Conservation (phyloP, 2,329 filamentous ascomycete genomes). For the Knufia petricola region DNA sequence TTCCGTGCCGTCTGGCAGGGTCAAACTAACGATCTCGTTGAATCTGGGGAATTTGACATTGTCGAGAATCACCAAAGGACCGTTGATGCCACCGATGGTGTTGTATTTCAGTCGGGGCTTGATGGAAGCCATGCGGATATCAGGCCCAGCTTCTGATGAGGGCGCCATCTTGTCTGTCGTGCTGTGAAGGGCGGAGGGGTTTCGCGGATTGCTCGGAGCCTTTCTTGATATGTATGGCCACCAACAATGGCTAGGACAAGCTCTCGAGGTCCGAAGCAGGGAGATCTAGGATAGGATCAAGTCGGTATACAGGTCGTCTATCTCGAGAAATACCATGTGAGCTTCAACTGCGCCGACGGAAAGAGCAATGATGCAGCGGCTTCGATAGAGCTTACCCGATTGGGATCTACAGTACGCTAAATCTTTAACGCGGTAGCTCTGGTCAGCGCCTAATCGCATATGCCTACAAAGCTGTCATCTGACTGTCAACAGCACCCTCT, state of each 20-base stretch:
- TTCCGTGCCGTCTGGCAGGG: slow-evolving; percentile 87
- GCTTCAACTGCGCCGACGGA: slow-evolving; percentile 1
- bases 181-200: neutral
- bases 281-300: neutral
- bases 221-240: neutral
- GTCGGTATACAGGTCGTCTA: neutral
- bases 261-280: neutral
- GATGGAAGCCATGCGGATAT: slow-evolving; percentile 44
- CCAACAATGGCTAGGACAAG: neutral
- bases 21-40: slow-evolving; percentile 96
- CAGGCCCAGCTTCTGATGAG: slow-evolving; percentile 32
- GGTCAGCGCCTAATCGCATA: neutral
- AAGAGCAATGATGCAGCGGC: neutral
- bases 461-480: too few species aligned
- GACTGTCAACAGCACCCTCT: too few species aligned
- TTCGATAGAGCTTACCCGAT: slow-evolving; percentile 3
- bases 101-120: slow-evolving; percentile 83
- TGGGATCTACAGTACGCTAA: neutral
- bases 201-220: neutral
- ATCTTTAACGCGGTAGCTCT: neutral
- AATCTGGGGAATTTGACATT: slow-evolving; percentile 97
- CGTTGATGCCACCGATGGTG: slow-evolving; percentile 96
- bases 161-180: slow-evolving; percentile 15
- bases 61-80: slow-evolving; percentile 92
- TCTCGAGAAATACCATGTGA: too few species aligned